Base-by-base conservation (phyloP, 768 basidiomycete genomes). In the Porpolomopsis calyptriformis region DNA sequence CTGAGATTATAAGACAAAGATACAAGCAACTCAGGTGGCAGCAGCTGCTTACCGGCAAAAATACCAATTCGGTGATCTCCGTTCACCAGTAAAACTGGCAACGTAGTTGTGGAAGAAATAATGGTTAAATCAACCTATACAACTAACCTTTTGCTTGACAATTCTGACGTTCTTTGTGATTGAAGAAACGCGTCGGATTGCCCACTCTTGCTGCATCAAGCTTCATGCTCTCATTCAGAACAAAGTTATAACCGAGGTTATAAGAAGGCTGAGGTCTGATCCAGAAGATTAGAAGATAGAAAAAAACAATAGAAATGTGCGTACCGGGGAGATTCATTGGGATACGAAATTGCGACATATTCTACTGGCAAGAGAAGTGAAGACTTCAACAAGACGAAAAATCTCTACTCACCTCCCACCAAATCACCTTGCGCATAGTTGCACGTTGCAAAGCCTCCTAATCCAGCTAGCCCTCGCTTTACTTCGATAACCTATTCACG, bases 101-200 rank as follows among this genome's bases (percentile, higher is more conserved):
- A 11, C 12, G 35, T 34, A 7, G 29, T 20, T 44, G 16, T n/a
- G 16, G 10, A 31, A 34, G 16, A 2, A 25, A 33, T 8, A 33
- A 22, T 11, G 5, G 29, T 23, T 10, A 33, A 9, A 18, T 4
- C 2, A 35, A 34, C 14, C 12, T 4, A 4, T 12, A 34, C 26
- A 44, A 11, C 18, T 33, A 16, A 60, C 59, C 22, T 40, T 26
- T n/a, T 14, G 51, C 43, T 4, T 19, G 20, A 38, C 57, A 59
- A 24, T 60, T 59, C 12, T 34, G 45, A 24, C 50, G 47, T 9
- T 53, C 24, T 8, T 4, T 16, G 27, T 47, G 46, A 20, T 60
- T 60, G 9, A 59, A 37, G 43, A 50, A 60, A 37, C 59, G 52
- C 23, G 50, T 60, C 36, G 55, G 52, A 46, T 60, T 60, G 10